These are phyloP conservation scores for Coprinopsis strossmayeri DNA, from an alignment of 768 basidiomycete genomes.

Conservation along the genomic window DNA sequence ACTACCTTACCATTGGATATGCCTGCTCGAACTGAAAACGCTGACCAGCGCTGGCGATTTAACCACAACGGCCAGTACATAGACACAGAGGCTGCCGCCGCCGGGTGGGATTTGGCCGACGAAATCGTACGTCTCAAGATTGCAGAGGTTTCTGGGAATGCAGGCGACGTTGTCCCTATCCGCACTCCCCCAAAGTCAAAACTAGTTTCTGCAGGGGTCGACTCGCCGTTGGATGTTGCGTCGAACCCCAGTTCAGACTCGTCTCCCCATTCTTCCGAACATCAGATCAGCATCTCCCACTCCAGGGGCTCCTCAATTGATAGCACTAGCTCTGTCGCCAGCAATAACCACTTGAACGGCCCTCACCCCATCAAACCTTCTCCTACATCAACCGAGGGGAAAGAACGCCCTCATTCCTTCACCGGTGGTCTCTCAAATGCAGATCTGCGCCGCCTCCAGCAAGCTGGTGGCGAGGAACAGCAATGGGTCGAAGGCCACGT, in stretches of 20 bases:
- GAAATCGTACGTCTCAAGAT: slow-evolving; percentile 71
- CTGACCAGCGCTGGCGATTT: slow-evolving; percentile 56
- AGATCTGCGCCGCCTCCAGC: slow-evolving; percentile 70
- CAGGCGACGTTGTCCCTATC: slow-evolving; percentile 49
- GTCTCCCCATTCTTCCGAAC: slow-evolving; percentile 63
- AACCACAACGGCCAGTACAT: slow-evolving; percentile 58
- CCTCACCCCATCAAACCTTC: slow-evolving; percentile 48
- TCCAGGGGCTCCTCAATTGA: slow-evolving; percentile 83
- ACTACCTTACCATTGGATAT: slow-evolving; percentile 34
- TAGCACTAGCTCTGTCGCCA: slow-evolving; percentile 51
- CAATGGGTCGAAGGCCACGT: slow-evolving; percentile 42
- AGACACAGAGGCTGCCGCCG: slow-evolving; percentile 43
- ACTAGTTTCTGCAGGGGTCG: slow-evolving; percentile 43
- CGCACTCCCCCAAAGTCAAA: slow-evolving; percentile 67
- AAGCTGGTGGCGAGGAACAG: slow-evolving; percentile 46
- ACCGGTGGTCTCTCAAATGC: slow-evolving; percentile 71
- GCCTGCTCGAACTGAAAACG: slow-evolving; percentile 40
- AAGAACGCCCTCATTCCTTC: slow-evolving; percentile 78
- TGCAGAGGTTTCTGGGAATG: slow-evolving; percentile 42
- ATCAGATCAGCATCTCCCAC: slow-evolving; percentile 61
- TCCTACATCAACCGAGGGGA: slow-evolving; percentile 42
- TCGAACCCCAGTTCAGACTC: slow-evolving; percentile 69
- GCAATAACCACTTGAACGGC: slow-evolving; percentile 52
- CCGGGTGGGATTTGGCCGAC: slow-evolving; percentile 68
- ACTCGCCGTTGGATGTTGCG: slow-evolving; percentile 67